Conservation (phyloP, 257 asterid species). For the Orobanche coerulescens region DNA sequence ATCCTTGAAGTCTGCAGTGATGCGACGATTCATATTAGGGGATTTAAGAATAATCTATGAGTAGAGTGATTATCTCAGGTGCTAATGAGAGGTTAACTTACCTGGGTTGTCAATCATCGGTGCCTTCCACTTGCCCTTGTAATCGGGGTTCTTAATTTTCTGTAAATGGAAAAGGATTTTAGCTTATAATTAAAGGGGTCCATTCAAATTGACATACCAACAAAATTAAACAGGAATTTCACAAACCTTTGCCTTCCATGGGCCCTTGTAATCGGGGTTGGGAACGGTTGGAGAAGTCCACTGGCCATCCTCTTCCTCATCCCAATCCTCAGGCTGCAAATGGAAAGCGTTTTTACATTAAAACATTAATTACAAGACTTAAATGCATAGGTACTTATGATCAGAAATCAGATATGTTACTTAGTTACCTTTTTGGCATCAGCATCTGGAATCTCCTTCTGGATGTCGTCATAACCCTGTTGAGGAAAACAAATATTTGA, state of each 20-base stretch:
- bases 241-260: slow-evolving; percentile 74
- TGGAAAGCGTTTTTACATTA: neutral
- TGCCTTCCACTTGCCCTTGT: slow-evolving; percentile 90
- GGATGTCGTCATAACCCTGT: slow-evolving; percentile 90
- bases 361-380: neutral
- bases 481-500: neutral
- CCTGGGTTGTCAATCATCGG: slow-evolving; percentile 92
- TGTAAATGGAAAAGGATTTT: slow-evolving; percentile 22
- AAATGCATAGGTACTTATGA: neutral
- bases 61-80: neutral
- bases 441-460: slow-evolving; percentile 63
- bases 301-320: slow-evolving; percentile 89
- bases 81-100: slow-evolving; percentile 8
- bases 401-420: neutral
- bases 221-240: neutral
- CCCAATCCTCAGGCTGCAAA: slow-evolving; percentile 92
- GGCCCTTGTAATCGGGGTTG: slow-evolving; percentile 91
- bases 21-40: neutral
- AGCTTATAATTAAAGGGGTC: neutral
- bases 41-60: neutral
- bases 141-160: slow-evolving; percentile 86
- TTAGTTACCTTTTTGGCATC: slow-evolving; percentile 75
- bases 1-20: slow-evolving; percentile 73
- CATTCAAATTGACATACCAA: neutral
- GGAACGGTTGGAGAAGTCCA: slow-evolving; percentile 87